phyloP scores from a whole-genome alignment of 83 land plant genomes.

The Larix sibirica region DNA sequence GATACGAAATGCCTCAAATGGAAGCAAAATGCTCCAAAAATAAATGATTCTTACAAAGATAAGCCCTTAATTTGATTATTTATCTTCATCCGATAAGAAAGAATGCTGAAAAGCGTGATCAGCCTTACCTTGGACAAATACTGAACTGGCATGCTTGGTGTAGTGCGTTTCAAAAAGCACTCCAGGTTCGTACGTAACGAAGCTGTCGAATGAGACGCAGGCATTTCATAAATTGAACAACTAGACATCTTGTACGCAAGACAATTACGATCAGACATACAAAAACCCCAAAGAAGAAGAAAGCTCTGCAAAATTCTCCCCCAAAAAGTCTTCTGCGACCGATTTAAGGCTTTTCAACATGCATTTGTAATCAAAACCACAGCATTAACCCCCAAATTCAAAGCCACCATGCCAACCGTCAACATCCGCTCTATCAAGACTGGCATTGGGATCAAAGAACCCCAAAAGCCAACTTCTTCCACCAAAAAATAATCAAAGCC shows the following conservation, averaged over 20 bases:
- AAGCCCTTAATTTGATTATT: neutral
- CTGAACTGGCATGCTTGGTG: conserved; percentile 39
- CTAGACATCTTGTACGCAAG: neutral
- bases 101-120: neutral
- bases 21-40: neutral
- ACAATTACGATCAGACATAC: neutral
- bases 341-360: neutral
- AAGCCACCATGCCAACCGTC: too few relatives aligned
- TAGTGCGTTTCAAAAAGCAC: conserved; percentile 40
- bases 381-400: too few relatives aligned
- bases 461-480: too few relatives aligned
- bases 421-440: too few relatives aligned
- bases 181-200: conserved; percentile 30
- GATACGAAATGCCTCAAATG: neutral
- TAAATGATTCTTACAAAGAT: too few relatives aligned
- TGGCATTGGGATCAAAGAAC: too few relatives aligned
- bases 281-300: neutral
- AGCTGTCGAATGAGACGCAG: neutral
- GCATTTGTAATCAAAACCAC: too few relatives aligned
- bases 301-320: too few relatives aligned
- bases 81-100: neutral
- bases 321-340: neutral
- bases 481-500: too few relatives aligned
- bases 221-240: neutral
- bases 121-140: conserved; percentile 42